These are phyloP conservation scores for Aspergillus sp. DNA, from an alignment of 2,329 filamentous ascomycete genomes.

Conservation along the genomic window DNA sequence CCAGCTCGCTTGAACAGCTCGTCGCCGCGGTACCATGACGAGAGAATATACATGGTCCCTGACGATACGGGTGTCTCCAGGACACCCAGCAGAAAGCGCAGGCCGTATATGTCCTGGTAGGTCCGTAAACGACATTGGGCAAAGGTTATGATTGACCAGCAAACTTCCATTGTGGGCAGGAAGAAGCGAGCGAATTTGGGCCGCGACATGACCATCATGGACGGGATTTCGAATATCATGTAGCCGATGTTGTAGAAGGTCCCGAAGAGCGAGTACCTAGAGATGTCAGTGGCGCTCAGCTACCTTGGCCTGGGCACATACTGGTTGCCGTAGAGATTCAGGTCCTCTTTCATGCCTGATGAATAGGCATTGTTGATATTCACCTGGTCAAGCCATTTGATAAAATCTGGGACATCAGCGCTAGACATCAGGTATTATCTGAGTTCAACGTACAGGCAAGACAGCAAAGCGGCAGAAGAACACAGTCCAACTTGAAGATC, in stretches of 20 bases:
- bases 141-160: conserved; percentile 29
- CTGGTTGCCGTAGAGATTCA: conserved; percentile 26
- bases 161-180: conserved; percentile 24
- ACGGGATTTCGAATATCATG: conserved; percentile 20
- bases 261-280: conserved; percentile 13
- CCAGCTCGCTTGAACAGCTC: conserved; percentile 35
- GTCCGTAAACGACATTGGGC: conserved; percentile 23
- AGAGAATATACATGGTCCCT: conserved; percentile 36
- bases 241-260: conserved; percentile 22
- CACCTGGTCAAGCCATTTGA: conserved; percentile 48
- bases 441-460: conserved; percentile 7
- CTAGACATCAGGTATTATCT: neutral
- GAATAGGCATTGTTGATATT: conserved; percentile 50
- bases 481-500: conserved; percentile 14
- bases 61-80: conserved; percentile 28
- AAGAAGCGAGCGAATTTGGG: conserved; percentile 18
- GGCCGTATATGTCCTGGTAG: conserved; percentile 28
- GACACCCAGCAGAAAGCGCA: conserved; percentile 36
- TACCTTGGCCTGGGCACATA: too few relatives aligned
- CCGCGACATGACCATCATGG: conserved; percentile 19
- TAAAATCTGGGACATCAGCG: conserved; percentile 36
- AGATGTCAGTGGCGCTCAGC: too few relatives aligned
- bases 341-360: conserved; percentile 31
- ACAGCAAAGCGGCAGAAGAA: conserved; percentile 14
- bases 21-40: conserved; percentile 41